Percentiles rank a stretch among this genome's conserved stretches.
These are phyloP conservation scores for Olyra latifolia DNA, from an alignment of 176 grass and related monocot genomes.

Conservation along the genomic window DNA sequence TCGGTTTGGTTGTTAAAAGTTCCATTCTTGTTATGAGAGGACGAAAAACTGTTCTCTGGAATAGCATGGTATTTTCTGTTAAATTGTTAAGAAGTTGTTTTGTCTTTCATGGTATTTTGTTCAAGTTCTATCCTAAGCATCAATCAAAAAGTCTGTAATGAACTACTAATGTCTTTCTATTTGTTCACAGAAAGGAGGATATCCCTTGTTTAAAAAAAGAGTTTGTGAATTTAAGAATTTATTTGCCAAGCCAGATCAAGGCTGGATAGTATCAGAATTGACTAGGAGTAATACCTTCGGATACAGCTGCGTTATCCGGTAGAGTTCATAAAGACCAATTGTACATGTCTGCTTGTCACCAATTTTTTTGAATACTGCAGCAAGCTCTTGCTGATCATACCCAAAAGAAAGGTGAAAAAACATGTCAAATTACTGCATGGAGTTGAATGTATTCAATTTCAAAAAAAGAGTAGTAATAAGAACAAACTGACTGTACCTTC, in stretches of 20 bases:
- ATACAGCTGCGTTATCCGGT: constrained; percentile 94
- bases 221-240: not conserved
- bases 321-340: constrained; percentile 93
- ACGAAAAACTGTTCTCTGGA: too few relatives aligned
- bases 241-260: not conserved
- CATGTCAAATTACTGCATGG: not conserved
- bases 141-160: too few relatives aligned
- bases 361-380: constrained; percentile 99
- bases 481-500: constrained; percentile 54
- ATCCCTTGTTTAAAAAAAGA: too few relatives aligned
- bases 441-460: not conserved
- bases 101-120: too few relatives aligned
- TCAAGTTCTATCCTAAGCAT: too few relatives aligned
- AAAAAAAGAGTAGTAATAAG: constrained; percentile 6
- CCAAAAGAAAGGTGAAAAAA: not conserved
- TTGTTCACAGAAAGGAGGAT: too few relatives aligned
- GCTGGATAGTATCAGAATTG: not conserved
- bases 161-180: too few relatives aligned
- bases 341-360: constrained; percentile 98
- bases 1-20: too few relatives aligned
- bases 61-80: too few relatives aligned
- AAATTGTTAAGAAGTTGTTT: too few relatives aligned
- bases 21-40: too few relatives aligned
- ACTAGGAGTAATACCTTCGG: constrained; percentile 65
- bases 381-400: constrained; percentile 91